Base-by-base conservation (phyloP, 1,139 yeast species). In the Diutina sp. region DNA sequence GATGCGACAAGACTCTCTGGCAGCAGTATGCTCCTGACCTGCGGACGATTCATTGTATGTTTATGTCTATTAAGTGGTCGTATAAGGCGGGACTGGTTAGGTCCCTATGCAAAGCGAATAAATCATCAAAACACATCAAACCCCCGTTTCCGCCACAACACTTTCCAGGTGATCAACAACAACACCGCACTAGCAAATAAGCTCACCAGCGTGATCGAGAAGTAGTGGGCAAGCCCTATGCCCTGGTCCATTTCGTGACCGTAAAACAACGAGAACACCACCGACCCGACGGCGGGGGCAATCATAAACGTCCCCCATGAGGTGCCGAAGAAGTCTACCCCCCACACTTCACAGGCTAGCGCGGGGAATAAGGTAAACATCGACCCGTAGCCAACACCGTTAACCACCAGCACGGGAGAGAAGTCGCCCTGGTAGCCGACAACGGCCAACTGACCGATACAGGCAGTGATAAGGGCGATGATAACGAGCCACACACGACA, bases 241-340 rank as follows among this genome's bases (percentile, higher is more conserved):
- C 79, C 74, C 51, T 63, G 63, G 63, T 90, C 96, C 62, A 80
- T 84, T 35, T 83, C 72, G 38, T 70, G 66, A 0, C 97, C 97
- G 67, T 87, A 91, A 25, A 84, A 63, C 58, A 87, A 65, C 2
- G 96, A 93, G 64, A 79, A 89, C 1, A 80, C 62, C 6, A 88
- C 76, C 0, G 95, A 78, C 1, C 97, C 97, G 2, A 90, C 62
- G 0, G 98, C 97, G 0, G 98, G 97, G 0, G 96, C 96, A 44
- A 89, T 76, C 82, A 91, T 84, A 65, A 90, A 87, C 38, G 88
- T 75, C 2, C 98, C 98, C 91, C 97, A 93, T 1, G 95, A 87
- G 2, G 96, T 87, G 0, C 98, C 98, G 67, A 93, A 83, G 56
- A 89, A 80, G 57, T 87, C 91, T 46, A 88, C 81, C 0, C 98